Percentiles rank a stretch among this genome's conserved stretches.
Evolutionary conservation across 2,329 filamentous ascomycete genomes (phyloP).

Genomic region (Graphilbum ipis-grandicollis): DNA sequence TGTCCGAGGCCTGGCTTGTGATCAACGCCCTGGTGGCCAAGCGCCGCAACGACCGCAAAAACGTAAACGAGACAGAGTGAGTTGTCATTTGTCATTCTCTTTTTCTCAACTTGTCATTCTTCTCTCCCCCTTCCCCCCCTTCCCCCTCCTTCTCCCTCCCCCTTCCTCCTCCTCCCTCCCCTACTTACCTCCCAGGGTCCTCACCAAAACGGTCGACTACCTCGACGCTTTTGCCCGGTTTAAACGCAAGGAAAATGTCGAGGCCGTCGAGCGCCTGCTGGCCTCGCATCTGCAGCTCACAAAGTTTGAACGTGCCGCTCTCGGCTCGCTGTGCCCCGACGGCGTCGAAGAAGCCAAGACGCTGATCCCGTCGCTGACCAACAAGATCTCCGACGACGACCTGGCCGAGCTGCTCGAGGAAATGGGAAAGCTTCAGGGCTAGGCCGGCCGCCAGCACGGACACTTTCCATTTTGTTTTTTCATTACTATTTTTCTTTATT

Average conservation of each 20-base stretch:
- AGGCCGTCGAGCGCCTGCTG: conserved; percentile 80
- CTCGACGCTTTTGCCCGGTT: conserved; percentile 90
- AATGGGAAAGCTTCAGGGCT: conserved; percentile 57
- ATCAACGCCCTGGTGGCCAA: conserved; percentile 79
- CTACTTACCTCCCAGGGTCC: conserved; percentile 34
- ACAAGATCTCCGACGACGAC: conserved; percentile 83
- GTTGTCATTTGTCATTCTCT: neutral
- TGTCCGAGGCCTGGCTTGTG: conserved; percentile 82
- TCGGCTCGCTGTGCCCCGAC: conserved; percentile 84
- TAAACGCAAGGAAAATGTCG: conserved; percentile 86
- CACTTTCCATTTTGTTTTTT: neutral
- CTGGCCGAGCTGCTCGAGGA: conserved; percentile 79
- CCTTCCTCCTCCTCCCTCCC: no score
- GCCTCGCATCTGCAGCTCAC: conserved; percentile 65
- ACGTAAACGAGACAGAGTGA: conserved; percentile 72
- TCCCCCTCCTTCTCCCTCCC: neutral
- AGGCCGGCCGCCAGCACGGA: neutral
- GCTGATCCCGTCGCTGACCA: conserved; percentile 71
- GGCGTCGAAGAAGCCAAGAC: conserved; percentile 91
- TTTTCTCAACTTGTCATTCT: neutral
- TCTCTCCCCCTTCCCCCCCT: neutral
- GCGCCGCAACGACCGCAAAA: conserved; percentile 62
- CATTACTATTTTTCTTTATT: no score
- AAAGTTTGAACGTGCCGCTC: conserved; percentile 83
- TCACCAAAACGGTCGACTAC: conserved; percentile 80